phyloP scores from a whole-genome alignment of 257 asterid genomes.

The Striga asiatica region DNA sequence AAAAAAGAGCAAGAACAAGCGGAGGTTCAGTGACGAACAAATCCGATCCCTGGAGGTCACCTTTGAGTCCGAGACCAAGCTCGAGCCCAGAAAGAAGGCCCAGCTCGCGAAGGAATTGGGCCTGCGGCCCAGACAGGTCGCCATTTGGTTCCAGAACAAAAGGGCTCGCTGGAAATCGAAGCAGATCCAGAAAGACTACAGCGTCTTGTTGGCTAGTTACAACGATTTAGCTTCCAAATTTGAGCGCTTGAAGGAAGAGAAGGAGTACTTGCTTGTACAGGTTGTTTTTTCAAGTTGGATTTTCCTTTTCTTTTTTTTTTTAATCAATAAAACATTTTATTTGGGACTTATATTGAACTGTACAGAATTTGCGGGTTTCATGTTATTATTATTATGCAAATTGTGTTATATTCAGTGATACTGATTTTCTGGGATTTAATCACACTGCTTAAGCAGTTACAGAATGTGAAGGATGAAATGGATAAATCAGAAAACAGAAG shows the following conservation, averaged over 20 bases:
- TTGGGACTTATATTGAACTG: too few species aligned
- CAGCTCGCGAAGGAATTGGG: slow-evolving; percentile 45
- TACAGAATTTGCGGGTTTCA: too few species aligned
- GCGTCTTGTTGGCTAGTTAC: slow-evolving; percentile 20
- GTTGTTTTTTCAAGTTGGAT: too few species aligned
- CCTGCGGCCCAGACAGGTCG: slow-evolving; percentile 58
- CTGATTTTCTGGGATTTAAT: neutral
- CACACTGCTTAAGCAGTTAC: slow-evolving; percentile 22
- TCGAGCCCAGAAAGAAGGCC: slow-evolving; percentile 43
- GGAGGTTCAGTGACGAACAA: slow-evolving; percentile 49
- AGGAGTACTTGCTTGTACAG: slow-evolving; percentile 33
- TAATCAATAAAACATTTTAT: too few species aligned
- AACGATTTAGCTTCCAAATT: slow-evolving; percentile 26
- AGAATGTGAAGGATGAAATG: slow-evolving; percentile 26
- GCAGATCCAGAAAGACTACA: slow-evolving; percentile 40
- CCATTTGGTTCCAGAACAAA: slow-evolving; percentile 71
- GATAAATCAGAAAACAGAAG: slow-evolving; percentile 9
- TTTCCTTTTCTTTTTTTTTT: neutral
- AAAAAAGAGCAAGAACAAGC: slow-evolving; percentile 19
- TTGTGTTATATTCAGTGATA: neutral
- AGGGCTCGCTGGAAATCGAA: slow-evolving; percentile 66
- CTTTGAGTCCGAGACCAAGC: slow-evolving; percentile 37
- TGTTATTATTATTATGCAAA: too few species aligned
- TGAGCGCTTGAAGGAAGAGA: slow-evolving; percentile 31
- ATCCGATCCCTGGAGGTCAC: slow-evolving; percentile 39